Evolutionary conservation across 2,329 filamentous ascomycete species (phyloP), one percentile per base, ranked within the genome.

Genomic region (Paecilomyces niveus): DNA sequence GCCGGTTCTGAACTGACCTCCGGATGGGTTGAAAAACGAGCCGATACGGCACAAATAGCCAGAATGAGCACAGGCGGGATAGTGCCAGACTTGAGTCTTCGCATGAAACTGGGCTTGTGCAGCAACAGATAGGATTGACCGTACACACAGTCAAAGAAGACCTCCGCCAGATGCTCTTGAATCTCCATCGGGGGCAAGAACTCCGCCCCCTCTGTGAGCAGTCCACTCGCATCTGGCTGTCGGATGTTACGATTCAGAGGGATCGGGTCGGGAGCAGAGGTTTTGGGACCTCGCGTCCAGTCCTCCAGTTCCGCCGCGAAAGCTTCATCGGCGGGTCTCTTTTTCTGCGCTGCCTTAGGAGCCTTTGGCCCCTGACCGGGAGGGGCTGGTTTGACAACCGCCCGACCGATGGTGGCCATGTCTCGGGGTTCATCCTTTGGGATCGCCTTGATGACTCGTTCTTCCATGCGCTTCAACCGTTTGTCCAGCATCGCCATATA

Each of bases 401-500:
- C 92, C 59, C 94, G 83, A 4, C 88, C 88, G 39, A 96, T 87
- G 7, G 82, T 80, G 8, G 83, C 78, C 59, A 88, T 81, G 26
- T 85, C 79, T 50, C 89, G 86, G 62, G 90, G 83, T 63, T 95
- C 92, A 50, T 90, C 84, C 70, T 93, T 96, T 0, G 94, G 93
- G 29, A 97, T 89, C 59, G 93, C 88, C 73, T 96, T 96, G 76
- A 97, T 95, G 62, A 97, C 94, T 58, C 93, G 88, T 68, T 97
- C 93, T 74, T 99, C 94, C 94, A 97, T 97, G 58, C 93, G 83
- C 79, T 96, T 97, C 64, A 97, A 75, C 56, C 94, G 85, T 76
- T 96, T 97, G 76, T 97, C 94, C 67, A 97, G 78, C 92, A 97
- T 97, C 50, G 92, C 92, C 94, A 97, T 97, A 74, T 97, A 97